These are phyloP conservation scores for Lanmaoa pseudosensibilis DNA, from an alignment of 768 basidiomycete species.

Conservation along the genomic window DNA sequence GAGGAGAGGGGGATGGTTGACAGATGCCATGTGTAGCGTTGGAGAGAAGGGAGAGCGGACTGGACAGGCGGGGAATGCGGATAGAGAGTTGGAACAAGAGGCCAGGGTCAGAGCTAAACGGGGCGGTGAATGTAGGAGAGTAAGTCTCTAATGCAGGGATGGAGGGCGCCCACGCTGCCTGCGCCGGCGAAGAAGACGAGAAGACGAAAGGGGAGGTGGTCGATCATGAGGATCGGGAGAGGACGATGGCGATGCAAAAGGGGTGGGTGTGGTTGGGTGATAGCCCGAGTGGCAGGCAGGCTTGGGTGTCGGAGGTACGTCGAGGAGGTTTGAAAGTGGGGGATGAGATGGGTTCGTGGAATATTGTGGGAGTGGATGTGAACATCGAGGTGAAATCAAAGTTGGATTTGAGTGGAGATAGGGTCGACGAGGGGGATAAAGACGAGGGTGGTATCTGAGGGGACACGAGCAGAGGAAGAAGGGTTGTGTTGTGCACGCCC, in stretches of 20 bases:
- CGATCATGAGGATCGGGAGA: constrained; percentile 39
- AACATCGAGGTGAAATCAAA: constrained; percentile 36
- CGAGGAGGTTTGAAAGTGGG: not conserved
- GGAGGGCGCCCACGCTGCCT: constrained; percentile 13
- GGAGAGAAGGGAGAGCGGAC: not conserved
- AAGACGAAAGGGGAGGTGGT: constrained; percentile 43
- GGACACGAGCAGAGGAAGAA: constrained; percentile 43
- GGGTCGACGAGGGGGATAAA: constrained; percentile 32
- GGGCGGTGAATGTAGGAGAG: constrained; percentile 5
- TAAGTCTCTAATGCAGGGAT: not conserved
- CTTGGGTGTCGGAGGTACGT: not conserved
- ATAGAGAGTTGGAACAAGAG: constrained; percentile 18
- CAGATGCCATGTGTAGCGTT: not conserved
- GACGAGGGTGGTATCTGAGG: constrained; percentile 47
- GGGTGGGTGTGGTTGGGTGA: constrained; percentile 32
- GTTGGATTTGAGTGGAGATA: constrained; percentile 45
- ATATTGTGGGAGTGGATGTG: not conserved
- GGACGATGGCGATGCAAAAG: constrained; percentile 31
- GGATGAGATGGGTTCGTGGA: not conserved
- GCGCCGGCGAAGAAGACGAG: constrained; percentile 38
- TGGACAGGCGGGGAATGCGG: constrained; percentile 5
- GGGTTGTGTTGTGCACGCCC: constrained; percentile 54
- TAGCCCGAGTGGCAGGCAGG: not conserved
- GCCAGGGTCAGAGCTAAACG: constrained; percentile 17
- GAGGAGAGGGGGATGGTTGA: not conserved